phyloP scores from a whole-genome alignment of 805 yeast genomes.

The Candida caryicola region DNA sequence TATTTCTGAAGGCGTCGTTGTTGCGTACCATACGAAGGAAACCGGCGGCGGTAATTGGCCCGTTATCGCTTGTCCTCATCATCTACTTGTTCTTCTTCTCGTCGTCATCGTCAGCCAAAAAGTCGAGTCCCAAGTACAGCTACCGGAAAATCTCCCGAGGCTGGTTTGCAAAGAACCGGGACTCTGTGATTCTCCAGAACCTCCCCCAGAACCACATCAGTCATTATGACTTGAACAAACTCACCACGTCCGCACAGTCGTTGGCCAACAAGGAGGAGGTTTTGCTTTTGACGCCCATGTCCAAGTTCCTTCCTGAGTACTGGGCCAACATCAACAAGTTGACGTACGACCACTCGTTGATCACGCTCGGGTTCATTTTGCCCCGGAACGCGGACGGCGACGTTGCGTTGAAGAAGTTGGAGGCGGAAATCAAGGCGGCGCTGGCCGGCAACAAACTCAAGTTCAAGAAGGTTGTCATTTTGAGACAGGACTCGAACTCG shows the following conservation, averaged over 20 bases:
- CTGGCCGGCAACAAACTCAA: conserved; percentile 62
- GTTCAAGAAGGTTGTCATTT: conserved; percentile 79
- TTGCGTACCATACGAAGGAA: conserved; percentile 60
- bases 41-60: conserved; percentile 48
- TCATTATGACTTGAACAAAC: conserved; percentile 79
- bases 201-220: conserved; percentile 71
- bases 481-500: conserved; percentile 87
- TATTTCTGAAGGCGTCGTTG: conserved; percentile 26
- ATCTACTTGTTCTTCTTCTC: conserved; percentile 42
- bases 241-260: conserved; percentile 70
- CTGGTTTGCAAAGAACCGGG: conserved; percentile 50
- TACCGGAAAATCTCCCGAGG: conserved; percentile 45
- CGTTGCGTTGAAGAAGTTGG: conserved; percentile 65
- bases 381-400: conserved; percentile 86
- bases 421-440: conserved; percentile 66
- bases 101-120: conserved; percentile 11
- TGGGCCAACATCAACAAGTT: conserved; percentile 80
- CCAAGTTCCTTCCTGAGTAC: conserved; percentile 78
- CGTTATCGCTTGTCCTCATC: conserved; percentile 42
- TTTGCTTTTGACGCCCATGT: conserved; percentile 85
- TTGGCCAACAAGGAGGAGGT: conserved; percentile 77
- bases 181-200: conserved; percentile 55
- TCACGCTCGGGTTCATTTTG: conserved; percentile 87
- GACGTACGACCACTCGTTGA: conserved; percentile 77
- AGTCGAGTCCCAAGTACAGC: conserved; percentile 38